phyloP scores from a whole-genome alignment of 257 asterid species.

The Solanum acaule region DNA sequence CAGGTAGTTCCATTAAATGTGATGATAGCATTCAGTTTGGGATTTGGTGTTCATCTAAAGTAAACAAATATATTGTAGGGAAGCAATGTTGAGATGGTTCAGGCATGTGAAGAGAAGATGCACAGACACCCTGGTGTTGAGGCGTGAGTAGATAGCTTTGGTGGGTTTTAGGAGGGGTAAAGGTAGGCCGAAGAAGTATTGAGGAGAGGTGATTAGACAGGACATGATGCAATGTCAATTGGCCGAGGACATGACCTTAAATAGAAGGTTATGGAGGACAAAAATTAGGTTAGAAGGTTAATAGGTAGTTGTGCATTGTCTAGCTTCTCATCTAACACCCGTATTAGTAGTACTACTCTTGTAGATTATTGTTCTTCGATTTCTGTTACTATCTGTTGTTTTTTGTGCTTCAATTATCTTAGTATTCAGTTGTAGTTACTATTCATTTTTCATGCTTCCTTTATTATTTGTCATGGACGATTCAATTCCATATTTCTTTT shows the following conservation, averaged over 20 bases:
- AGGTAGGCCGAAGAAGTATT: neutral
- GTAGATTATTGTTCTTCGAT: neutral
- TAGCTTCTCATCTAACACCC: neutral
- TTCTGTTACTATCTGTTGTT: neutral
- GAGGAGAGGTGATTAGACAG: neutral
- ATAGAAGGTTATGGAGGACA: neutral
- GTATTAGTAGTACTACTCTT: neutral
- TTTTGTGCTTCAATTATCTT: neutral
- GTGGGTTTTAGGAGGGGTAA: neutral
- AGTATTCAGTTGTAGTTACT: neutral
- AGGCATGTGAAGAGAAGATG: neutral
- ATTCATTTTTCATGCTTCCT: neutral
- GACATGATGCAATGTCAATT: neutral
- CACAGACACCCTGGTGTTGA: neutral
- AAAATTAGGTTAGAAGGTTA: neutral
- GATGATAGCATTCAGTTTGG: neutral
- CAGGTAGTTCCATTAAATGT: conserved; percentile 30
- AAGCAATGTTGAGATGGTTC: neutral
- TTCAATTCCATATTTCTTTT: neutral
- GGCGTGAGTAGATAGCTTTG: neutral
- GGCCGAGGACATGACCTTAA: neutral
- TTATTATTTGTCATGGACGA: neutral
- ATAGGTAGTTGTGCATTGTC: neutral
- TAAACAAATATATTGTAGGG: neutral
- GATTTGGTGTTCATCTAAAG: neutral